Evolutionary conservation across 2,329 filamentous ascomycete species (phyloP), one percentile per base, ranked within the genome.

Genomic region (Sordariomycetes sp.): DNA sequence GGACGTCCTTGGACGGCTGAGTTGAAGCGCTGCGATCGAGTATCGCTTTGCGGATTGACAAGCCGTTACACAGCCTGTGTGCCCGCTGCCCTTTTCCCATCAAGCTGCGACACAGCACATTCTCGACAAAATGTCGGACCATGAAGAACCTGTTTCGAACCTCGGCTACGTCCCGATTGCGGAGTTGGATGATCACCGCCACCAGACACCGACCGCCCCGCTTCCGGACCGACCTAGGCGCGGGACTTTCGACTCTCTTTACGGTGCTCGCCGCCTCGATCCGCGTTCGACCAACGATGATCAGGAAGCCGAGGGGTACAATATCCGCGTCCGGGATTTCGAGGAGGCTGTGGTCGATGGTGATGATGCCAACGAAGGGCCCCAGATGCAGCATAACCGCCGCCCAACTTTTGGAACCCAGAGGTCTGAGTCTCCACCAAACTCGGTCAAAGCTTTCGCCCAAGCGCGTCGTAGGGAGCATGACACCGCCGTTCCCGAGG

Each of bases 401-500:
- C 79, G 81, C 59, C 76, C 79, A 59, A 81, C 81, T 55, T 74
- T 87, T 58, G 79, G 79, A 35, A 82, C 81, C 1, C 71, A 77
- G 53, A 81, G 90, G 58, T 90, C 89, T 1, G 76, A 83, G 2
- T 97, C 94, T 6, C 93, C 93, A 12, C 94, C 94, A 8, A 99
- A 97, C 71, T 99, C 94, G 0, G 91, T 99, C 56, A 96, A 97
- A 71, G 94, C 94, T 3, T 99, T 99, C 71, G 94, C 94, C 20
- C 89, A 94, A 66, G 89, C 90, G 58, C 87, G 90, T 55, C 89
- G 90, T 60, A 87, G 92, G 60, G 89, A 93, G 68, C 88, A 92
- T 51, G 90, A 85, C 60, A 69, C 79, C 67, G 85, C 79, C 24
- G 74, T 79, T 62, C 81, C 78, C 18, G 81, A 80, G 62, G 67